Base-by-base conservation (phyloP, 176 grass and related monocot genomes). In the Hsuehochloa calcarea region DNA sequence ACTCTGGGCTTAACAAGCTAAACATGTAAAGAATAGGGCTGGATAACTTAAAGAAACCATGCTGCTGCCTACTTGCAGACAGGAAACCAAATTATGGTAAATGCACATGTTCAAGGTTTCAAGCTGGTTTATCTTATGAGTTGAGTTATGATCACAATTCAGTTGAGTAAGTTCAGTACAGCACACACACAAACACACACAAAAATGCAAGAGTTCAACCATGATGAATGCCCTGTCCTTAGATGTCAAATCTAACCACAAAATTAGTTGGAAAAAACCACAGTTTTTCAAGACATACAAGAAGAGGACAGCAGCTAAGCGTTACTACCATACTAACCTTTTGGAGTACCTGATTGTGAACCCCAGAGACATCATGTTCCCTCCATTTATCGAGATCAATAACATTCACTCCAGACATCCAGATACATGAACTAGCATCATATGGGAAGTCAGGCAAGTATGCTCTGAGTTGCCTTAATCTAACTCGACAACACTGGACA, bases 351-450 rank as follows among this genome's bases (percentile, higher is more conserved):
- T 29, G 37, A 66, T 67, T 23, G 83, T 85, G 88, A 81, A 85
- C 60, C 41, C 51, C 71, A 85, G 70, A 87, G 26, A 96, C 80
- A 87, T 91, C 72, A 68, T 79, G 67, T 40, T 93, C 81, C 85
- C 94, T 90, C 94, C 94, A 96, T 81, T 93, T 91, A 54, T 89
- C 49, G 40, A 96, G 84, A 85, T 96, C 90, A 80, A 93, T 78
- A 79, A 96, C 69, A 68, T 70, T 96, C 45, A 96, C 14, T 49
- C 94, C 91, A 72, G 94, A 96, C 86, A 93, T 89, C 94, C 94
- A 93, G 58, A 89, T 79, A 75, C 88, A 96, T 9, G 91, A 91
- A 82, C 87, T 79, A 77, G 75, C 22, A 70, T 96, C 67, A 82
- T 89, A 89, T 49, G 72, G 59, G 34, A 64, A 83, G 45, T 74